Evolutionary conservation across 495 filamentous ascomycete species (phyloP).

Genomic region (Penicillium parvum): DNA sequence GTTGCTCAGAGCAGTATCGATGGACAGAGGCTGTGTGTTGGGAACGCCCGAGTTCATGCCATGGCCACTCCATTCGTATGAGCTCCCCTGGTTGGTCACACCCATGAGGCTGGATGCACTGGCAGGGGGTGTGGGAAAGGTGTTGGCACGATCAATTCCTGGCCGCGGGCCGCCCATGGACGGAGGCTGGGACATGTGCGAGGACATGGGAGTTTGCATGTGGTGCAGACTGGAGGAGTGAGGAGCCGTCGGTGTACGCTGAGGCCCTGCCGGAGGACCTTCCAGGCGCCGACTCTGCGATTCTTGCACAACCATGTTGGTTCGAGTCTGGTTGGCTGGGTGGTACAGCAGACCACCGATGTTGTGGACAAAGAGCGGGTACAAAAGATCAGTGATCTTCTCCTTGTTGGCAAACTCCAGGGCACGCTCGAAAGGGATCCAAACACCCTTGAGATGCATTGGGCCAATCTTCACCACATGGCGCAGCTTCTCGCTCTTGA

Average conservation of each 20-base stretch:
- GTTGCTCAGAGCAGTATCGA: slow-evolving; percentile 78
- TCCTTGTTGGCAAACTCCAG: slow-evolving; percentile 99
- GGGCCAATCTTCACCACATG: slow-evolving; percentile 99
- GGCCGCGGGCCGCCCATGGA: slow-evolving; percentile 71
- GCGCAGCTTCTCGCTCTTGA: slow-evolving; percentile 95
- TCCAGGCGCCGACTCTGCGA: slow-evolving; percentile 68
- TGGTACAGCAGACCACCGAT: slow-evolving; percentile 94
- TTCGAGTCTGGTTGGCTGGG: slow-evolving; percentile 78
- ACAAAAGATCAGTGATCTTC: slow-evolving; percentile 93
- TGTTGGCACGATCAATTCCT: slow-evolving; percentile 73
- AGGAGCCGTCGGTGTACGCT: slow-evolving; percentile 47
- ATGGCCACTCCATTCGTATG: slow-evolving; percentile 69
- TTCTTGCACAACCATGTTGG: slow-evolving; percentile 82
- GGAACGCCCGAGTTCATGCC: slow-evolving; percentile 60
- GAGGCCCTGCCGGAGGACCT: slow-evolving; percentile 25
- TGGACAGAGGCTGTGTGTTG: slow-evolving; percentile 68
- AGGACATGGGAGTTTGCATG: slow-evolving; percentile 62
- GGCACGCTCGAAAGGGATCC: slow-evolving; percentile 96
- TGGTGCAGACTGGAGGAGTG: slow-evolving; percentile 74
- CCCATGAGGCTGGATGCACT: slow-evolving; percentile 88
- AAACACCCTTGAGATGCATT: slow-evolving; percentile 98
- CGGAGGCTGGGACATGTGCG: slow-evolving; percentile 63
- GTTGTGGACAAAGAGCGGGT: slow-evolving; percentile 96
- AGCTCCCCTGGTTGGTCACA: slow-evolving; percentile 67
- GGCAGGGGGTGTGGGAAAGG: slow-evolving; percentile 90